Evolutionary conservation across 306 rosid species (phyloP).

Genomic region (Dryas drummondii): DNA sequence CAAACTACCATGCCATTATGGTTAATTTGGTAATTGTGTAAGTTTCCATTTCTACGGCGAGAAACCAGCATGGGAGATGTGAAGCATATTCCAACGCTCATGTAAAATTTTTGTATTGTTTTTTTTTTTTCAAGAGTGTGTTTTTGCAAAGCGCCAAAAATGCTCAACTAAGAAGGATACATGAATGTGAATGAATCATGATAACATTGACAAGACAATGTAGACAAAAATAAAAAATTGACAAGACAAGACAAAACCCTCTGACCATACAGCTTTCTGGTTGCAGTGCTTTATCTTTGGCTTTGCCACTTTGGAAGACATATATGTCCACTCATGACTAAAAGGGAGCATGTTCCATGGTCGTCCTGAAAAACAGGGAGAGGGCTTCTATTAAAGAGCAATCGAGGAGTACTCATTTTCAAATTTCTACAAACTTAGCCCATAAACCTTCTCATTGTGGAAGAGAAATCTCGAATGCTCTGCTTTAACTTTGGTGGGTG

Average conservation of each 20-base stretch:
- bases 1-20: too few species aligned
- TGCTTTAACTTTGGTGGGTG: slow-evolving; percentile 1
- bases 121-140: too few species aligned
- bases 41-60: too few species aligned
- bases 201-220: slow-evolving; percentile 9
- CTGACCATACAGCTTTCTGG: slow-evolving; percentile 28
- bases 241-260: slow-evolving; percentile 20
- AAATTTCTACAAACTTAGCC: background rate
- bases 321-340: too few species aligned
- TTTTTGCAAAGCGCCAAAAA: too few species aligned
- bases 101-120: too few species aligned
- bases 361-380: slow-evolving; percentile 37
- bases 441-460: slow-evolving; percentile 15
- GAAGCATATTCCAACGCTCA: too few species aligned
- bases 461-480: slow-evolving; percentile 23
- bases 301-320: too few species aligned
- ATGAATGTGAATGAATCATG: slow-evolving; percentile 31
- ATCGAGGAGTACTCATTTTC: background rate
- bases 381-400: background rate
- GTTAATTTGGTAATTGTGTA: too few species aligned
- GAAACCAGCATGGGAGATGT: too few species aligned
- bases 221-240: background rate
- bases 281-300: too few species aligned
- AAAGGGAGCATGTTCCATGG: slow-evolving; percentile 49
- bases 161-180: slow-evolving; percentile 3